Evolutionary conservation across 1,139 yeast species (phyloP).

Genomic region (Pichia sp.): DNA sequence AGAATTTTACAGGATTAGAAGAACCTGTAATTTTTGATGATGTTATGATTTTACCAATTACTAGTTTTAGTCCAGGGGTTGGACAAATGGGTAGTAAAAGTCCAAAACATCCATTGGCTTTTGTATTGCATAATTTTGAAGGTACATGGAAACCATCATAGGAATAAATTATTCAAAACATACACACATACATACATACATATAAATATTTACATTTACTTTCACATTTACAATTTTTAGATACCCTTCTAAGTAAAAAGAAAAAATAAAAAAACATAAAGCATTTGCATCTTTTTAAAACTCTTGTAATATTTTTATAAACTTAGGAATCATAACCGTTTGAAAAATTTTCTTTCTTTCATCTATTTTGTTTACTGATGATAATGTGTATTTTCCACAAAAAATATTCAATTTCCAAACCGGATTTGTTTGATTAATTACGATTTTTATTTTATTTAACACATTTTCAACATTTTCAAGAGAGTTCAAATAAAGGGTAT

Average conservation of each 20-base stretch:
- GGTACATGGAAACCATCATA: constrained; percentile 61
- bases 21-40: constrained; percentile 69
- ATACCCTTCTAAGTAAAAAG: too few species aligned
- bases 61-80: constrained; percentile 80
- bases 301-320: neutral
- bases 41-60: constrained; percentile 75
- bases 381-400: constrained; percentile 2
- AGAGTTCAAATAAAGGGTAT: constrained; percentile 2
- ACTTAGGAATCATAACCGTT: constrained; percentile 5
- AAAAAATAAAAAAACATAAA: too few species aligned
- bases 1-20: constrained; percentile 60
- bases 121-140: constrained; percentile 63
- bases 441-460: constrained; percentile 4
- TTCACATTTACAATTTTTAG: too few species aligned
- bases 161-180: too few species aligned
- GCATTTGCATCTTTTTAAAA: too few species aligned
- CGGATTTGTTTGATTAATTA: neutral
- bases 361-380: constrained; percentile 3
- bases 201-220: too few species aligned
- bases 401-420: constrained; percentile 10
- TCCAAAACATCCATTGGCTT: constrained; percentile 49
- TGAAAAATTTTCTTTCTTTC: constrained; percentile 1
- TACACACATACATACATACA: too few species aligned
- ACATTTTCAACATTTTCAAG: constrained; percentile 9
- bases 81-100: constrained; percentile 66